Conservation (phyloP, 192 early-diverging fungal genomes). For the Coemansia sp. region DNA sequence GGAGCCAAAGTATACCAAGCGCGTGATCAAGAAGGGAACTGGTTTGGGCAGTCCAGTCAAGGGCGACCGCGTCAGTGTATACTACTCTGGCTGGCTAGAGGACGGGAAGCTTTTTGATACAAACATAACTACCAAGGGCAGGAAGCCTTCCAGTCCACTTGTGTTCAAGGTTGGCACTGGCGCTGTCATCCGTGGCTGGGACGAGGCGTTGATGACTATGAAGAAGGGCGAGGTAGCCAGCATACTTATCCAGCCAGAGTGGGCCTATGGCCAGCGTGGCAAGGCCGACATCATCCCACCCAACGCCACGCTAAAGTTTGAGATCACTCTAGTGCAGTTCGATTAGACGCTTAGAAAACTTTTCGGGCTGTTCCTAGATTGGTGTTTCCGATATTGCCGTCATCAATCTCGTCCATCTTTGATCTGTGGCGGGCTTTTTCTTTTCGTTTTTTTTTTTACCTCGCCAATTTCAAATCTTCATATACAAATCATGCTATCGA, state of each 20-base stretch:
- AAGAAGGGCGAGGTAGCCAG: slow-evolving; percentile 85
- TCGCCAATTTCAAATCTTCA: not conserved
- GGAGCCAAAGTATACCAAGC: slow-evolving; percentile 69
- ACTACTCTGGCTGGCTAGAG: slow-evolving; percentile 72
- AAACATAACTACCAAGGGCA: slow-evolving; percentile 60
- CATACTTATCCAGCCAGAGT: slow-evolving; percentile 81
- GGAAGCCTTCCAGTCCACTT: slow-evolving; percentile 71
- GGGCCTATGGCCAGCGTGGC: slow-evolving; percentile 83
- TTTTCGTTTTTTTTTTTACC: not conserved
- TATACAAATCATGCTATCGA: not conserved
- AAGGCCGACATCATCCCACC: slow-evolving; percentile 75
- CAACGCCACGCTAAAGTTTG: slow-evolving; percentile 78
- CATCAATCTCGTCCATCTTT: not conserved
- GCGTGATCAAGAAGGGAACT: slow-evolving; percentile 68
- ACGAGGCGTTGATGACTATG: slow-evolving; percentile 87
- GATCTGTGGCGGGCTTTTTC: not conserved
- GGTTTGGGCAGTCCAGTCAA: slow-evolving; percentile 61
- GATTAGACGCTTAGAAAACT: slow-evolving; percentile 26
- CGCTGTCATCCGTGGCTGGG: slow-evolving; percentile 91
- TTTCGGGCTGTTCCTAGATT: not conserved
- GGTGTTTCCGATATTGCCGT: not conserved
- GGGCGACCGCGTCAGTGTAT: slow-evolving; percentile 69
- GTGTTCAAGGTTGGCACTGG: slow-evolving; percentile 90
- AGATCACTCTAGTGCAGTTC: slow-evolving; percentile 75
- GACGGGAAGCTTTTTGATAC: slow-evolving; percentile 75